These are phyloP conservation scores for Arabidopsis hybrid DNA, from an alignment of 441 rosid genomes.

Conservation along the genomic window DNA sequence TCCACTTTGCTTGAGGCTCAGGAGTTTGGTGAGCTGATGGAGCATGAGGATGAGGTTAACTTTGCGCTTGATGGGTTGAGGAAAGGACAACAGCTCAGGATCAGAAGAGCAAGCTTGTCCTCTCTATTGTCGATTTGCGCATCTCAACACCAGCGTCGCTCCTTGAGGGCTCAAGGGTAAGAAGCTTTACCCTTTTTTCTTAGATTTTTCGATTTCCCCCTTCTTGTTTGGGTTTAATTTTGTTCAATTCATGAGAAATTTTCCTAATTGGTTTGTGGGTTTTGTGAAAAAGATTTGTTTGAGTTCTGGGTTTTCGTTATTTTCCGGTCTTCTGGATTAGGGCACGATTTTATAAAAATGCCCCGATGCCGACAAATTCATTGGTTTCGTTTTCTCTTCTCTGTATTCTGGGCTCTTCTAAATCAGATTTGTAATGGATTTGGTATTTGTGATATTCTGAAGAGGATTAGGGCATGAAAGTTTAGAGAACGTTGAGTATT, in stretches of 20 bases:
- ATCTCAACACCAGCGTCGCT: conserved; percentile 75
- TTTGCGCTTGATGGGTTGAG: conserved; percentile 91
- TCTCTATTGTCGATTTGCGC: conserved; percentile 84
- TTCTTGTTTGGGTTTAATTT: conserved; percentile 9
- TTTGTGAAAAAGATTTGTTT: conserved; percentile 27
- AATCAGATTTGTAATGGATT: conserved; percentile 27
- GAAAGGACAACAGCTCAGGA: conserved; percentile 82
- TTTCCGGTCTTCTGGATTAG: conserved; percentile 23
- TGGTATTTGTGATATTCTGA: conserved; percentile 5
- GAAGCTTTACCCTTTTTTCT: conserved; percentile 1
- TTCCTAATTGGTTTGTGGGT: conserved; percentile 34
- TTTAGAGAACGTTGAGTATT: background rate
- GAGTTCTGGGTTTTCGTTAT: conserved; percentile 32
- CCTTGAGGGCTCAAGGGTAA: conserved; percentile 64
- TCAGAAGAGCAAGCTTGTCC: conserved; percentile 78
- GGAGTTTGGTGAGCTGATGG: conserved; percentile 99
- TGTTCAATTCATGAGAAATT: conserved; percentile 14
- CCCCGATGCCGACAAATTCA: conserved; percentile 51
- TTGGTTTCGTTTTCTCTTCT: conserved; percentile 11
- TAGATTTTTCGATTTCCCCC: background rate
- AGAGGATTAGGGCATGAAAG: conserved; percentile 15
- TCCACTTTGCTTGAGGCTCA: conserved; percentile 96
- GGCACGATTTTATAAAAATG: conserved; percentile 29
- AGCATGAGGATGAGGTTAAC: conserved; percentile 96
- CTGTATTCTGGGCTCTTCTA: conserved; percentile 1